Base-by-base conservation (phyloP, 192 early-diverging fungal genomes). In the Gigaspora rosea region DNA sequence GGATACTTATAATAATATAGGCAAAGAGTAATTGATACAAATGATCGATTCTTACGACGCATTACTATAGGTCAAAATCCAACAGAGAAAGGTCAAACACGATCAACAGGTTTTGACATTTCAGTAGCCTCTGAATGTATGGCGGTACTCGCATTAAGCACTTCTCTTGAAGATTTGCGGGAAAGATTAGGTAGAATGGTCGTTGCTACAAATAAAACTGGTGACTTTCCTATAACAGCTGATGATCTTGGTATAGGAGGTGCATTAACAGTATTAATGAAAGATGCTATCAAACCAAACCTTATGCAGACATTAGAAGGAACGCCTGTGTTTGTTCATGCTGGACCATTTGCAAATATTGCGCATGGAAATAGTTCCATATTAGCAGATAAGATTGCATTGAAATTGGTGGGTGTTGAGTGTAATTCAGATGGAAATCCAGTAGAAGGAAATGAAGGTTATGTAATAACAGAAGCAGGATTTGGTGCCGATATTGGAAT, bases 291-390 rank as follows among this genome's bases (percentile, higher is more conserved):
- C 80, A 98, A 95, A 81, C 97, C 97, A 27, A 99, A 95, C 73
- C 81, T 99, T 83, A 97, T 99, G 97, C 97, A 99, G 85, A 97
- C 97, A 1, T 87, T 99, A n/a, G 97, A 99, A 83, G 97, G 97
- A 33, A 98, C 96, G 10, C 97, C 97, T 4, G 95, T 98, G 36
- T 92, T 99, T 86, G 96, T 99, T 8, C 97, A 99, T 76, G 96
- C 97, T 18, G 97, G 97, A 12, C 97, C 97, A 3, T 99, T 99
- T 80, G 97, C 97, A 83, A 99, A 99, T 86, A 99, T 99, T 87
- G 97, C 97, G 0, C 95, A 97, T 77, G 97, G 97, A 52, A 99
- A 99, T 85, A 94, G 91, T 46, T 97, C 95, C 3, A 92, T 99
- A 50, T 83, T 99, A 36, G 95, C 97, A n/a, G 97, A 99, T 84